Base-by-base conservation (phyloP, 2,329 filamentous ascomycete genomes). In the Alternaria panax region DNA sequence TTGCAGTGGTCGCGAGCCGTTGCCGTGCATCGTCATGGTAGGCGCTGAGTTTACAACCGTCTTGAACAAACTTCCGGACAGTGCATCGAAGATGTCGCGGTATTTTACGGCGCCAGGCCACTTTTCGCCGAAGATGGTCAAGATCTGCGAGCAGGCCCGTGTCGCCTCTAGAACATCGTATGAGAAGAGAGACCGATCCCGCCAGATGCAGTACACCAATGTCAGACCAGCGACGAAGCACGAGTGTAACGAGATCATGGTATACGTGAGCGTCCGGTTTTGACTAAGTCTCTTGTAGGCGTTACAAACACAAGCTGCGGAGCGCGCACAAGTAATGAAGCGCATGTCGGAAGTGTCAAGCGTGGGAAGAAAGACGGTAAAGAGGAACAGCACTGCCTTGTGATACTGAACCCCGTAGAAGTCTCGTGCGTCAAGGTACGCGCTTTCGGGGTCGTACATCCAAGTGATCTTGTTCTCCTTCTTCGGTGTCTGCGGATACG, bases 41-140 rank as follows among this genome's bases (percentile, higher is more conserved):
- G 42, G n/a, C 2, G 22, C 41, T 3, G 57, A 38, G 16, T 42
- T 57, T 2, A 66, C 51, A 8, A 59, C 51, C 0, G 62, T 38
- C 22, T 59, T 66, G 25, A 71, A 59, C 16, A 73, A 51, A 22
- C 69, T 66, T 14, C 67, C 64, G 2, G 64, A 68, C 2, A 73
- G n/a, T 0, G 64, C 60, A 34, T 70, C 70, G 42, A 73, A 73
- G 24, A 71, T 73, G n/a, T 71, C 68, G 18, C 70, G 66, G 38
- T 72, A 70, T 32, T 71, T 72, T 16, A 69, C 59, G 18, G 70
- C 70, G 3, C 70, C 67, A 2, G 69, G 69, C 70, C 70, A 72
- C 27, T 69, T 71, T 34, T 72, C 69, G 1, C 68, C 69, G 34
- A 71, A 72, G 9, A 72, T 71, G 1, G 69, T 71, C 12, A 72